Conservation (phyloP, 768 basidiomycete species). For the Coprinopsis sp. region DNA sequence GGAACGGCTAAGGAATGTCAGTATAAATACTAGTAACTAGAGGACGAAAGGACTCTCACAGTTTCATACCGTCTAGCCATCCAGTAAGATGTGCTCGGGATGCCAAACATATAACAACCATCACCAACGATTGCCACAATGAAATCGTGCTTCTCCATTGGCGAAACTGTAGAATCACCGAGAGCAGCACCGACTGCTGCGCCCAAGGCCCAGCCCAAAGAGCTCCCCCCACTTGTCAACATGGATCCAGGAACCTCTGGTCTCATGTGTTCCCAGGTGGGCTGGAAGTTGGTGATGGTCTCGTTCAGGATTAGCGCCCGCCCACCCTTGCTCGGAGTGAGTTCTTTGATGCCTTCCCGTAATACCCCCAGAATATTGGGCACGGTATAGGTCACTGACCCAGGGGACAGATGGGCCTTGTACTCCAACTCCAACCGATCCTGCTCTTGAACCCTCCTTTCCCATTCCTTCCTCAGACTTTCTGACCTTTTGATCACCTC, state of each 20-base stretch:
- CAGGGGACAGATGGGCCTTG: not conserved
- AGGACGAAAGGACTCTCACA: slow-evolving; percentile 29
- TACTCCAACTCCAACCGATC: slow-evolving; percentile 13
- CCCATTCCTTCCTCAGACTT: slow-evolving; percentile 5
- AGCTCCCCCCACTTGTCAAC: slow-evolving; percentile 56
- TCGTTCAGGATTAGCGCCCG: slow-evolving; percentile 56
- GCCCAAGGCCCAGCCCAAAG: slow-evolving; percentile 66
- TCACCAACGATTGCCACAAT: slow-evolving; percentile 62
- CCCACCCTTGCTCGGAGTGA: slow-evolving; percentile 34
- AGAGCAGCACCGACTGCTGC: slow-evolving; percentile 57
- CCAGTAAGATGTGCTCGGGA: slow-evolving; percentile 66
- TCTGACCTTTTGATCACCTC: slow-evolving; percentile 11
- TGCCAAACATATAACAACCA: slow-evolving; percentile 63
- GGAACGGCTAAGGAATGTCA: slow-evolving; percentile 48
- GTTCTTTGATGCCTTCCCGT: slow-evolving; percentile 33
- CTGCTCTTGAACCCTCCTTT: slow-evolving; percentile 12
- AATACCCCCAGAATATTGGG: slow-evolving; percentile 49
- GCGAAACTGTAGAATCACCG: slow-evolving; percentile 29
- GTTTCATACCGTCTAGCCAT: slow-evolving; percentile 66
- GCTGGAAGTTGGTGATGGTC: slow-evolving; percentile 51
- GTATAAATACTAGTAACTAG: not conserved
- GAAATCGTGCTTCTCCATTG: slow-evolving; percentile 38
- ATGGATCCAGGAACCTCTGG: slow-evolving; percentile 47
- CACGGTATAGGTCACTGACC: slow-evolving; percentile 27
- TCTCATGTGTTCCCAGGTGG: slow-evolving; percentile 55